phyloP scores from a whole-genome alignment of 805 yeast genomes.

The Myxozyma vanderwaltii region DNA sequence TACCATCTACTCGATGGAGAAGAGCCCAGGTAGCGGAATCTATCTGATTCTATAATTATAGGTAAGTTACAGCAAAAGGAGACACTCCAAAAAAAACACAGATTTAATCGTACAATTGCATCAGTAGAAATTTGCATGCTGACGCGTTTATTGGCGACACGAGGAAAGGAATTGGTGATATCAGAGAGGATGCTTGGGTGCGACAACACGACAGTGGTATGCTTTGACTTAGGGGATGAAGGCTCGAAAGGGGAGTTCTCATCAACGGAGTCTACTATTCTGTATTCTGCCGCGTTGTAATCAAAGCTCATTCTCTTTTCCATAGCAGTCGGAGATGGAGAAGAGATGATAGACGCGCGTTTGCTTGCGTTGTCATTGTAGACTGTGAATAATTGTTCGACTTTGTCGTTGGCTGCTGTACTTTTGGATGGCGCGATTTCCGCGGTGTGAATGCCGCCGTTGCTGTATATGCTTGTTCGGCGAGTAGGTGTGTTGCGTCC shows the following conservation, averaged over 20 bases:
- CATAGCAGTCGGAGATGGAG: background rate
- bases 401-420: no score
- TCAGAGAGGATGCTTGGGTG: constrained; percentile 18
- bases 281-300: background rate
- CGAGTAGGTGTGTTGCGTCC: background rate
- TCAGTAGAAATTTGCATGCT: constrained; percentile 19
- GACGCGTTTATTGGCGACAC: constrained; percentile 16
- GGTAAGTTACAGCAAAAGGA: no score
- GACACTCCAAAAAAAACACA: no score
- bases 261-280: background rate
- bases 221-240: background rate
- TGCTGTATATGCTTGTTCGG: background rate
- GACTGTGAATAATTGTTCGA: background rate
- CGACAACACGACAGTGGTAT: constrained; percentile 23
- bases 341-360: background rate
- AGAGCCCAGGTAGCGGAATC: constrained; percentile 11
- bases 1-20: constrained; percentile 24
- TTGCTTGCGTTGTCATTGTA: constrained; percentile 4
- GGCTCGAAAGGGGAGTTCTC: background rate
- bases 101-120: constrained; percentile 8
- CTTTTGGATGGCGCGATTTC: no score
- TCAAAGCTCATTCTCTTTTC: background rate
- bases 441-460: no score
- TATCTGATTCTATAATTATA: background rate
- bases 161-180: constrained; percentile 16